Evolutionary conservation across 352 stramenopile species (phyloP), one percentile per base, ranked within the genome.

Genomic region (Pythium vanterpoolii): DNA sequence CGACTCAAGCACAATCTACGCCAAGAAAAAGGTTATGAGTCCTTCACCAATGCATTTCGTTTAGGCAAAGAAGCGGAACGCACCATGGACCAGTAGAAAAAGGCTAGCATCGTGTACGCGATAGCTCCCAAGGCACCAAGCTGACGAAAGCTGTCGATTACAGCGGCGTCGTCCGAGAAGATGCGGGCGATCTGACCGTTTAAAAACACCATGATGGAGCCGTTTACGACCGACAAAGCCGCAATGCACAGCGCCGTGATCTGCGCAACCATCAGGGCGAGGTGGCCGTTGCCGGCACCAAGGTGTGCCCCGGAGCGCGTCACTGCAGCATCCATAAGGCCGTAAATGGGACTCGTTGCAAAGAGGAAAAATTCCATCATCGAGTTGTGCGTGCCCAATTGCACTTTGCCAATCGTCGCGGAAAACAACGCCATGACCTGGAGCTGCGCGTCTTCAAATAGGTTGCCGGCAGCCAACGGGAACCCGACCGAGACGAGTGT

Each of bases 291-390:
- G 7, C 72, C 68, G 1, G 76, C 74, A 0, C 85, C 87, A 16
- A 96, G 51, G 49, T 93, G 76, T 19, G 60, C 74, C 10, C 73
- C 82, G 39, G 89, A 86, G 34, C 78, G 83, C 30, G 75, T 86
- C 24, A 91, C 80, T 3, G 80, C 73, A 16, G 66, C 77, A 39
- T 71, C 77, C 13, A 86, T 76, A 1, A 93, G 61, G 5, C 85
- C 80, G 63, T 87, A 95, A 30, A 93, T 83, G 5, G 77, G 80
- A 74, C 65, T 99, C n/a, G 81, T 89, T 30, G 83, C 72, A 62
- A 96, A 87, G 65, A 87, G 86, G 67, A 94, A 90, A 24, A 93
- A 63, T 65, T 93, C 85, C 71, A 94, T 87, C 83, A 93, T 94
- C 16, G 83, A 76, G 60, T 86, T 92, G 64, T 95, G 82, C 16